Evolutionary conservation across 2,329 filamentous ascomycete genomes (phyloP), one percentile per base, ranked within the genome.

Genomic region (Zelopaecilomyces penicillatus): DNA sequence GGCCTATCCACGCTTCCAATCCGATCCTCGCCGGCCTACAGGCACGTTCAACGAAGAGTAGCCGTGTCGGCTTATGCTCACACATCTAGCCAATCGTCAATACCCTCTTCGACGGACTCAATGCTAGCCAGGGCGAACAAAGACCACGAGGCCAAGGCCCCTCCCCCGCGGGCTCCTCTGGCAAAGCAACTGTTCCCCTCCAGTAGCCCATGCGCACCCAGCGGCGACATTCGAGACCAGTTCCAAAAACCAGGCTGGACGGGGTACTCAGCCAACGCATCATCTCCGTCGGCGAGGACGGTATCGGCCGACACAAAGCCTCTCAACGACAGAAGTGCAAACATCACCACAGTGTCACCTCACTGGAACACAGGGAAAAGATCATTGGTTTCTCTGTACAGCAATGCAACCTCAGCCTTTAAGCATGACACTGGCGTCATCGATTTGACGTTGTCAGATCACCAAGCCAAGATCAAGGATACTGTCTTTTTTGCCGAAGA

Each of bases 401-500:
- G 57, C 48, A 68, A 62, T 29, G 64, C 70, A 8, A 65, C 71
- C 39, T 72, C 76, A 0, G 19, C 19, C 19, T 81, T 82, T 53
- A 57, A 54, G 30, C 45, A 55, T 3, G 51, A 60, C 26, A 37
- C 57, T 10, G 46, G 41, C 27, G 51, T 61, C 5, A 58, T 71
- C 48, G 61, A 68, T 41, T 55, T 70, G 30, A 63, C 63, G 8
- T 53, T 44, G 5, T 42, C 62, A 1, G 57, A 60, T 36, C 49
- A 53, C 9, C 32, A 57, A 28, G 40, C 53, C 49, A 64, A 62
- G 41, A 39, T 52, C 29, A 50, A 59, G 34, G 47, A 59, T 8
- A 50, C 53, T 6, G 75, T 85, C 7, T 78, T 75, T 48, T 85
- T 89, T 50, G 78, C 81, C 48, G 85, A 89, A 50, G 82, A 91